Evolutionary conservation across 495 filamentous ascomycete genomes (phyloP).

Genomic region (Podospora bellae-mahoneyi): DNA sequence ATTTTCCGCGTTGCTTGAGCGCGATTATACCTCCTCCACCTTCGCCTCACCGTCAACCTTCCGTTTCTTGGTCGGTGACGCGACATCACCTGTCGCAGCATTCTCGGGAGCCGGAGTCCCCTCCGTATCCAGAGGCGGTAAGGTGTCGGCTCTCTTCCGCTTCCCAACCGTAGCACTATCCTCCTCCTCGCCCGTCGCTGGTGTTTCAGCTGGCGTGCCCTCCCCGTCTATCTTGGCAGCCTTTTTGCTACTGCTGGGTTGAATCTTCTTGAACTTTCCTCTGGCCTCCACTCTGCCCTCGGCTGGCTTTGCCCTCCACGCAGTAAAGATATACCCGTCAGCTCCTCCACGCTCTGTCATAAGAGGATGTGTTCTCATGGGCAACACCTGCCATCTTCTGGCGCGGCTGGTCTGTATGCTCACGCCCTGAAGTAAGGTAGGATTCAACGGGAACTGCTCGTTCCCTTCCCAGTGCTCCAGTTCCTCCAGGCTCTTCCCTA

Average conservation of each 20-base stretch:
- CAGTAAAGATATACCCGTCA: conserved; percentile 89
- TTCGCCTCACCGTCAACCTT: background rate
- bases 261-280: conserved; percentile 64
- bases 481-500: conserved; percentile 37
- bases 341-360: conserved; percentile 87
- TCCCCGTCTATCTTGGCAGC: conserved; percentile 26
- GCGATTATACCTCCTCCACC: background rate
- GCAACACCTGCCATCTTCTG: conserved; percentile 83
- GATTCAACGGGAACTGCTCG: conserved; percentile 77
- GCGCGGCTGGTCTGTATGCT: conserved; percentile 73
- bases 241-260: conserved; percentile 37
- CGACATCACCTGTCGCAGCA: background rate
- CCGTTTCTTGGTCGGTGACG: conserved; percentile 7
- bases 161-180: background rate
- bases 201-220: conserved; percentile 18
- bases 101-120: background rate
- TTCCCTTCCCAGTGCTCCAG: conserved; percentile 51
- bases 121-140: background rate
- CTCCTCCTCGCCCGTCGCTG: conserved; percentile 11
- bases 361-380: conserved; percentile 85
- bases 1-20: background rate
- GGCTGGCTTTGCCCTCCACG: conserved; percentile 71
- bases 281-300: conserved; percentile 75
- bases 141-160: background rate
- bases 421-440: conserved; percentile 73